A percentile compares a stretch with the other conserved stretches of the same genome.
Conservation (phyloP, 2,329 filamentous ascomycete species). For the Alternaria tenuissima region DNA sequence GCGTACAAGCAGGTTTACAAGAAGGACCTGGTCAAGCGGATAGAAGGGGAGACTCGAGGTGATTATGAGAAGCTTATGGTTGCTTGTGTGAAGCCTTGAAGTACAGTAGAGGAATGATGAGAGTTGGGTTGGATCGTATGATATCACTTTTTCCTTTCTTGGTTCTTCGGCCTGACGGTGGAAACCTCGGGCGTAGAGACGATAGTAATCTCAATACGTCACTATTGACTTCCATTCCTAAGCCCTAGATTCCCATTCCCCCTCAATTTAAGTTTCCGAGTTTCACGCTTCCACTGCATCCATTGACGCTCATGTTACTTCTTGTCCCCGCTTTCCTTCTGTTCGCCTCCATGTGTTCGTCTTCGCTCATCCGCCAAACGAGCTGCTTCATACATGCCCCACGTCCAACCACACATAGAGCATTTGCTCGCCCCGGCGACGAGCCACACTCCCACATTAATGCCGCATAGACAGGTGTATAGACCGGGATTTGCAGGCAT, state of each 20-base stretch:
- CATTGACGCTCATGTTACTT: not conserved
- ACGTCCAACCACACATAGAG: slow-evolving; percentile 1
- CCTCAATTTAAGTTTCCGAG: not conserved
- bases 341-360: not conserved
- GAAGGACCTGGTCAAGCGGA: slow-evolving; percentile 71
- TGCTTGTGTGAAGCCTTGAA: slow-evolving; percentile 61
- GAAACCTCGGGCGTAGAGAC: not conserved
- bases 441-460: not conserved
- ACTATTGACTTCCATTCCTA: not conserved
- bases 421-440: not conserved
- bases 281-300: not conserved
- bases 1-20: slow-evolving; percentile 78
- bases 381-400: slow-evolving; percentile 2
- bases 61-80: slow-evolving; percentile 82
- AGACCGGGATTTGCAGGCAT: not conserved
- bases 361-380: not conserved
- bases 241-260: not conserved
- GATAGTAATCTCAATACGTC: not conserved
- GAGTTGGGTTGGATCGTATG: not conserved
- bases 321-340: not conserved
- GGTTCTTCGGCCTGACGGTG: not conserved
- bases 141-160: slow-evolving; percentile 5
- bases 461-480: slow-evolving; percentile 1
- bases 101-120: not conserved
- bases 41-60: slow-evolving; percentile 84